Evolutionary conservation across 208 protist genomes (phyloP), one percentile per base, ranked within the genome.

Genomic region (Leishmania arabica): DNA sequence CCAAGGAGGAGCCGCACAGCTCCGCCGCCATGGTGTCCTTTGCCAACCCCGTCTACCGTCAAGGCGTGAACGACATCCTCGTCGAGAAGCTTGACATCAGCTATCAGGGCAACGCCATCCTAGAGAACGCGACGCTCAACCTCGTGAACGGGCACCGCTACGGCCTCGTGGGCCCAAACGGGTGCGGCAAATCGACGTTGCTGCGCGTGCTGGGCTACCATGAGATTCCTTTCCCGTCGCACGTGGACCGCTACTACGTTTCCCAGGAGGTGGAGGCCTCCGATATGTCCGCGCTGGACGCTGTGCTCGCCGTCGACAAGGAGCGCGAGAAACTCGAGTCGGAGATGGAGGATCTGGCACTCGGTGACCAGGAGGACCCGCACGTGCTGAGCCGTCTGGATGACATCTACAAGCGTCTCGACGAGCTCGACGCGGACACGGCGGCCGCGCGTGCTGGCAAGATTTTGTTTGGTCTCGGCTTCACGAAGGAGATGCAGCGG

Each of bases 191-290:
- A 90, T 98, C 97, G 8, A 98, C 95, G 34, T 86, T 99, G 79
- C 88, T 99, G 81, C 86, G 90, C 21, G 92, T 93, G 42, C 87
- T 99, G 17, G 96, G 91, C 40, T 97, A 56, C 79, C 85, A 94
- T 75, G 93, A 95, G 75, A 98, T 99, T 64, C 93, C 91, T 5
- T 98, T 99, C 66, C 98, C 99, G 1, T 89, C 92, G 34, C 92
- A 99, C 89, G 90, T 99, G 1, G 89, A 99, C 77, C 95, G 99
- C 56, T 96, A 99, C 86, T 99, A 99, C 88, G 95, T 99, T 37
- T 98, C 99, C 66, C 98, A 99, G 78, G 99, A 99, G 86, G 99
- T 99, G 53, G 95, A 88, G 45, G 89, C 95, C 37, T 92, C 87
- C 13, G 94, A 98, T 73, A 90, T 92, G 86, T 86, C 86, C 40